Base-by-base conservation (phyloP, 805 yeast genomes). In the Hanseniaspora guilliermondii region DNA sequence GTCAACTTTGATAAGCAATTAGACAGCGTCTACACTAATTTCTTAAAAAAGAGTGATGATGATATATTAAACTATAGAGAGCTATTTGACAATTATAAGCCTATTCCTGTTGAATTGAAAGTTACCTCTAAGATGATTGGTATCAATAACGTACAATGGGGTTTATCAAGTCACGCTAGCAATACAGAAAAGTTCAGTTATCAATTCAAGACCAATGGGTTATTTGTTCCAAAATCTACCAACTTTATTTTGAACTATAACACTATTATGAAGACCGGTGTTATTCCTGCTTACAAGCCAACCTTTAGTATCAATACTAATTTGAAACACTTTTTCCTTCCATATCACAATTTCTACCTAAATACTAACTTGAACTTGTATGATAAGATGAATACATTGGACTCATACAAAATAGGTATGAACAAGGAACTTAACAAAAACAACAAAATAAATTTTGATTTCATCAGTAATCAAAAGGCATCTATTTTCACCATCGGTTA, bases 51-150 rank as follows among this genome's bases (percentile, higher is more conserved):
- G 7, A 41, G 25, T 11, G 41, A 49, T 16, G 17, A 25, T 6
- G 53, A 49, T 17, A 11, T 22, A 6, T 25, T 49, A n/a, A 42
- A 49, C 38, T 45, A 41, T 16, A 41, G 35, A 17, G 53, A 49
- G 14, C 38, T 41, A 16, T 49, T 49, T 36, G 33, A 41, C 27
- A 33, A 25, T 27, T 24, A 42, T 17, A 49, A 42, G 36, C 53
- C 53, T 6, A 49, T 49, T 25, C 53, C 53, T 22, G 53, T 49
- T 42, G 53, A 41, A 22, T n/a, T 49, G 27, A 42, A 49, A 16
- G 25, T 49, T 6, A 41, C 37, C 19, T 49, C 53, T 3, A 42
- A 24, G 14, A n/a, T 49, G 35, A 40, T 33, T n/a, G 30, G 25
- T 8, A 41, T 49, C 11, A 32, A 42, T 3, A 41, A n/a, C 21